Percentiles rank a stretch among this genome's conserved stretches.
phyloP scores from a whole-genome alignment of 495 filamentous ascomycete genomes.

The Thermochaetoides thermophila region DNA sequence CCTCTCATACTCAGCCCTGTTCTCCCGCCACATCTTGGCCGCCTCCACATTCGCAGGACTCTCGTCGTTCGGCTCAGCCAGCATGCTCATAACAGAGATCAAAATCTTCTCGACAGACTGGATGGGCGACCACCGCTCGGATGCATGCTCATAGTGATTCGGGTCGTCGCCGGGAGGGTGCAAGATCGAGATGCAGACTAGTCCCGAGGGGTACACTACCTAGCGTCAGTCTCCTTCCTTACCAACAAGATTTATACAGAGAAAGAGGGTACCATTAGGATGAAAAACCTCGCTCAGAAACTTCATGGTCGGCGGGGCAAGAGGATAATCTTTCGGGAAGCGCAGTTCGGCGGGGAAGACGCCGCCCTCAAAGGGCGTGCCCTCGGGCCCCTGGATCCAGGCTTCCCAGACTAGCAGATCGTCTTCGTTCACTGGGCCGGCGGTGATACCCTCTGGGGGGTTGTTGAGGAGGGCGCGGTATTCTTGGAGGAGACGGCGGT shows the following conservation, averaged over 20 bases:
- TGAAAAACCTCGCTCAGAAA: constrained; percentile 90
- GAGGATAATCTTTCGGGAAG: constrained; percentile 92
- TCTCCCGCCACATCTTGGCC: constrained; percentile 95
- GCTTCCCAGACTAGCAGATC: constrained; percentile 97
- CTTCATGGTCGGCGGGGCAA: constrained; percentile 86
- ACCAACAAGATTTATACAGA: too few relatives aligned
- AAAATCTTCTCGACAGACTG: constrained; percentile 98
- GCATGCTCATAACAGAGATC: constrained; percentile 96
- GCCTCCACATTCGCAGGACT: constrained; percentile 96
- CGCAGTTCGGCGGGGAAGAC: constrained; percentile 86
- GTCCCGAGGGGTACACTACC: constrained; percentile 84
- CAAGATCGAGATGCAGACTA: constrained; percentile 95
- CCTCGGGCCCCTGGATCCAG: constrained; percentile 86
- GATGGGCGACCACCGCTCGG: constrained; percentile 90
- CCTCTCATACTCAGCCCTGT: constrained; percentile 69
- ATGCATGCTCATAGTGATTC: constrained; percentile 95
- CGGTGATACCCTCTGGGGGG: constrained; percentile 86
- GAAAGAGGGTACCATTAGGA: constrained; percentile 61
- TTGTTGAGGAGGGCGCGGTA: constrained; percentile 65
- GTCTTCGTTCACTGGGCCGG: constrained; percentile 84
- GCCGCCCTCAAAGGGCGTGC: constrained; percentile 88
- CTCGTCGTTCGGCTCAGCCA: constrained; percentile 97
- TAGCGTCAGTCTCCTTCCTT: too few relatives aligned
- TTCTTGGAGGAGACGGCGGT: constrained; percentile 92
- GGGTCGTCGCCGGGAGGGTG: constrained; percentile 98